These are phyloP conservation scores for Davidsoniella neocaledoniae DNA, from an alignment of 2,329 filamentous ascomycete species.

Conservation along the genomic window DNA sequence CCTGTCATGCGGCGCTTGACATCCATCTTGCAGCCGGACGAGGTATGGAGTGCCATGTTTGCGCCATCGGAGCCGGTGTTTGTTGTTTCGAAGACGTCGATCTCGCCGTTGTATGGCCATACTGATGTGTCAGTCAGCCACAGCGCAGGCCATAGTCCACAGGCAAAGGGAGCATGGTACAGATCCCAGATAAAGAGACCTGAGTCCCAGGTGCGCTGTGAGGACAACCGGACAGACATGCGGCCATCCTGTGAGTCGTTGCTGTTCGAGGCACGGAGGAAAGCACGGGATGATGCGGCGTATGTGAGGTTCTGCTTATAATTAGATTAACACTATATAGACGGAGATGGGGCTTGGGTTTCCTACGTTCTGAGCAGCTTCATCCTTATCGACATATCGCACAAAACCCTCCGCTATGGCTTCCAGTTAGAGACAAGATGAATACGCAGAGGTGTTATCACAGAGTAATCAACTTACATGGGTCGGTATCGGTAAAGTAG, in stretches of 20 bases:
- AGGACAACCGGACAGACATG: constrained; percentile 46
- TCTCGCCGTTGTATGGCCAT: constrained; percentile 49
- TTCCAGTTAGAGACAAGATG: not conserved
- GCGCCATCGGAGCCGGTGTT: constrained; percentile 39
- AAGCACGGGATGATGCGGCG: constrained; percentile 32
- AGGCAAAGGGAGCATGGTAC: constrained; percentile 45
- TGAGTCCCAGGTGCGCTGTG: constrained; percentile 39
- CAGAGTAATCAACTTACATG: constrained; percentile 19
- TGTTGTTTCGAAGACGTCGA: constrained; percentile 43
- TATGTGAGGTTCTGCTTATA: constrained; percentile 42
- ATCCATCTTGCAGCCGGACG: constrained; percentile 31
- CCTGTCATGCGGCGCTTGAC: constrained; percentile 39
- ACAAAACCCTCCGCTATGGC: not conserved
- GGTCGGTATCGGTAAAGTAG: constrained; percentile 34
- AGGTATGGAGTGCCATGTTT: constrained; percentile 43
- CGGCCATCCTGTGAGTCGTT: constrained; percentile 41
- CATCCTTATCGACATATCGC: not conserved
- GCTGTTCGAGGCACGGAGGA: constrained; percentile 31
- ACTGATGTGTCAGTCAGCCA: constrained; percentile 45
- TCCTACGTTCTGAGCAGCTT: not conserved
- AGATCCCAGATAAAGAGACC: constrained; percentile 55
- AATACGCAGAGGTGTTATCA: not conserved
- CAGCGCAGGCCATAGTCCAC: constrained; percentile 47
- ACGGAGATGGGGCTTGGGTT: too few species aligned
- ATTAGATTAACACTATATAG: not conserved